phyloP scores from a whole-genome alignment of 805 yeast species.

The Saccharomycopsis sp. region DNA sequence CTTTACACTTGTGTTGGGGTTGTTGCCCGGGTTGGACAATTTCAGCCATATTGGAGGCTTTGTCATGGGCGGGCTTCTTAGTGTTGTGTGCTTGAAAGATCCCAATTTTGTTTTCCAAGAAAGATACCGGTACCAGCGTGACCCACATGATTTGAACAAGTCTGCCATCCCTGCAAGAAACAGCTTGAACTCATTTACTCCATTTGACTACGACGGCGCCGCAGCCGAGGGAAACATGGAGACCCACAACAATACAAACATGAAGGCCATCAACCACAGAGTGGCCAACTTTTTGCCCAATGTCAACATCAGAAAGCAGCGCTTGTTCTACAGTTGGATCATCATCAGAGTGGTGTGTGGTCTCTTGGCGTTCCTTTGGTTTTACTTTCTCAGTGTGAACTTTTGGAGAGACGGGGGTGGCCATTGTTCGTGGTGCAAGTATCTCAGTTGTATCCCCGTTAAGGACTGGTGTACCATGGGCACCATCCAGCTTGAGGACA shows the following conservation, averaged over 20 bases:
- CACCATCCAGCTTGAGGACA: slow-evolving; percentile 22
- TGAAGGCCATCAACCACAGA: slow-evolving; percentile 21
- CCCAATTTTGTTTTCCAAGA: slow-evolving; percentile 37
- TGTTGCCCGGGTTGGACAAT: slow-evolving; percentile 67
- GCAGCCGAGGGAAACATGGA: slow-evolving; percentile 1
- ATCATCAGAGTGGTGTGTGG: slow-evolving; percentile 36
- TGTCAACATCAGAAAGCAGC: slow-evolving; percentile 27
- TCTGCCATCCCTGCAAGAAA: slow-evolving; percentile 22
- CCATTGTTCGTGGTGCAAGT: slow-evolving; percentile 64
- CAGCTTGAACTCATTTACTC: slow-evolving; percentile 20
- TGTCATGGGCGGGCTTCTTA: slow-evolving; percentile 46
- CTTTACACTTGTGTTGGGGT: slow-evolving; percentile 51
- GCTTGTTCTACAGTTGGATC: slow-evolving; percentile 44
- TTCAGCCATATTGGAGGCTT: slow-evolving; percentile 73
- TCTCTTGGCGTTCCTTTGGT: slow-evolving; percentile 40
- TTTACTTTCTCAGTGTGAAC: slow-evolving; percentile 39
- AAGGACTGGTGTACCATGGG: slow-evolving; percentile 50
- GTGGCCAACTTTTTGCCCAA: slow-evolving; percentile 22
- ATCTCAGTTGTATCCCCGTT: slow-evolving; percentile 61
- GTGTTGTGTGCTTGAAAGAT: slow-evolving; percentile 43
- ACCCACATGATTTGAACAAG: slow-evolving; percentile 17
- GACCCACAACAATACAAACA: slow-evolving; percentile 22
- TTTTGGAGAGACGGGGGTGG: slow-evolving; percentile 41
- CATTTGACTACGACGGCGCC: slow-evolving; percentile 21
- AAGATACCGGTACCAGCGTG: slow-evolving; percentile 21